Base-by-base conservation (phyloP, 176 grass and related monocot genomes). In the Calamus simplicifolius region DNA sequence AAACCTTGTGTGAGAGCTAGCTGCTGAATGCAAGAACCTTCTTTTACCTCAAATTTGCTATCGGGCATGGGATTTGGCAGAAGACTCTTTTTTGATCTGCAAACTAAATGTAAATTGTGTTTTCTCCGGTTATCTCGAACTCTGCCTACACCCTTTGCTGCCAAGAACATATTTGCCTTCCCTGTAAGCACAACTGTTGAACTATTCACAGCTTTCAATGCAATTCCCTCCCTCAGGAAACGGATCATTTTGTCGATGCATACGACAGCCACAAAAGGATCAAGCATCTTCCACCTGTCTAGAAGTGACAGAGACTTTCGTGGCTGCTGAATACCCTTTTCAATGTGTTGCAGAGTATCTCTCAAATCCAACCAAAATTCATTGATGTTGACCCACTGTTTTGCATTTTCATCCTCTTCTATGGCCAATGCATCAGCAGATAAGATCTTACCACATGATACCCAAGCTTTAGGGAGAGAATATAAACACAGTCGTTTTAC, bases 201-300 rank as follows among this genome's bases (percentile, higher is more conserved):
- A 79, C 81, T 85, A 69, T 85, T 81, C 59, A 85, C 59, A 78
- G 78, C 86, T 81, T 81, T 85, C 35, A 89, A 58, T 58, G 81
- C 78, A 48, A 18, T 48, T 57, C 81, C 86, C 17, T 72, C 50
- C 52, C 67, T 48, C 61, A 89, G 62, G 67, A 70, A 74, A 59
- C 52, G 29, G 18, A 89, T 26, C 63, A 78, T 78, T 64, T 79
- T 80, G 53, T 79, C 77, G 19, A 89, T 81, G 67, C 61, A 75
- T 54, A 89, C 74, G 59, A 89, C 86, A 52, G 86, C 81, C 81
- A 89, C 68, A 69, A 89, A 89, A 61, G 86, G 81, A 61, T 89
- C 86, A 65, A 89, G 86, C 43, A 89, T 74, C 38, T 68, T 58
- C 86, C 86, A 89, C 62, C 77, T 74, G 18, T 72, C 50, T 65